Evolutionary conservation across 1,139 yeast species (phyloP).

Genomic region (Magnusiomyces suaveolens): DNA sequence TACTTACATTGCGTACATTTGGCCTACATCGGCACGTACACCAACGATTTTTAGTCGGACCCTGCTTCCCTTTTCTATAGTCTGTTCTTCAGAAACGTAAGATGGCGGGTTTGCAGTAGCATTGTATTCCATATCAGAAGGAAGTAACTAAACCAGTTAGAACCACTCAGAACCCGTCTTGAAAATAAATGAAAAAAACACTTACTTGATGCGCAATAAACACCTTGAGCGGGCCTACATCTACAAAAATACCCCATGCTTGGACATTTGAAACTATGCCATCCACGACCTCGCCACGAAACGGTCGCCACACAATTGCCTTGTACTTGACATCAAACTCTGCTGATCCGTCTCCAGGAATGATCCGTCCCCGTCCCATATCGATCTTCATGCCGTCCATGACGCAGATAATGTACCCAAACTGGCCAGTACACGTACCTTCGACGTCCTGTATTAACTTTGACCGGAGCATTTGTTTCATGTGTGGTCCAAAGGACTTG

Average conservation of each 20-base stretch:
- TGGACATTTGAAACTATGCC: constrained; percentile 91
- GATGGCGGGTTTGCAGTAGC: constrained; percentile 98
- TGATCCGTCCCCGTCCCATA: constrained; percentile 86
- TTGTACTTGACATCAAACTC: constrained; percentile 93
- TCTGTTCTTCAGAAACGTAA: constrained; percentile 92
- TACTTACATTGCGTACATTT: constrained; percentile 73
- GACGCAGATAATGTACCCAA: constrained; percentile 94
- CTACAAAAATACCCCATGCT: constrained; percentile 95
- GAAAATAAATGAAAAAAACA: background rate
- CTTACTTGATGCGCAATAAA: constrained; percentile 77
- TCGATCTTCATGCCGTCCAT: constrained; percentile 90
- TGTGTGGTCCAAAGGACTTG: constrained; percentile 93
- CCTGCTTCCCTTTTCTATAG: constrained; percentile 85
- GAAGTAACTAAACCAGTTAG: constrained; percentile 45
- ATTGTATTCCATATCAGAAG: constrained; percentile 86
- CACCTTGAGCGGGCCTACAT: constrained; percentile 93
- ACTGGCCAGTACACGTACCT: constrained; percentile 98
- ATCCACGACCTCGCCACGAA: constrained; percentile 96
- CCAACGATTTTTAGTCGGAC: constrained; percentile 94
- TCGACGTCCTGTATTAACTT: constrained; percentile 91
- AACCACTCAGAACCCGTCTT: too few relatives aligned
- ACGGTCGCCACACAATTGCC: constrained; percentile 97
- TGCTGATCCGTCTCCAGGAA: constrained; percentile 88
- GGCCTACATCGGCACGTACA: constrained; percentile 94
- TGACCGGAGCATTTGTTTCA: constrained; percentile 86